Evolutionary conservation across 192 early-diverging fungal species (phyloP), one percentile per base, ranked within the genome.

Genomic region (Obelidium mucronatum): DNA sequence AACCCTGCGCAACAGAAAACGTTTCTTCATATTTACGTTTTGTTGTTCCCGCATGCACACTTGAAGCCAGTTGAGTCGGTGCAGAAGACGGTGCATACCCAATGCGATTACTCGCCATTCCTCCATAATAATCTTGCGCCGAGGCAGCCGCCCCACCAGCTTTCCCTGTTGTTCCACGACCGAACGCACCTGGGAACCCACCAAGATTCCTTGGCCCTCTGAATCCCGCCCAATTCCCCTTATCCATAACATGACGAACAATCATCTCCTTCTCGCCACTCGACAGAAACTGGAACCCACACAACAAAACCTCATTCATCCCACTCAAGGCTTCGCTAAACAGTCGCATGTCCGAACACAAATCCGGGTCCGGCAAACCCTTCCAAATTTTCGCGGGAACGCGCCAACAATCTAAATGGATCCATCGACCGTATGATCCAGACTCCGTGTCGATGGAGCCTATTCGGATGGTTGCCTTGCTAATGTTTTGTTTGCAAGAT

Each of bases 231-330:
- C 55, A 58, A 35, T 54, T 5, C 1, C 53, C 11, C 35, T 55
- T 55, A 31, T 72, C 69, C 51, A 72, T 72, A 5, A 55, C 33
- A 40, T 72, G 69, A 35, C 6, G 53, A 13, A 72, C 69, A 54
- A 58, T 26, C 1, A 15, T 19, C 11, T 22, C 69, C 54, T 59
- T 11, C 2, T 31, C 69, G 0, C 5, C 55, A 15, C 15, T 5
- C 31, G n/a, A 3, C 2, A 72, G 69, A 13, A 22, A 13, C 6
- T 35, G 15, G 54, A 72, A 72, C 17, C 69, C 69, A 51, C 69
- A 72, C 54, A 72, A 72, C 19, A 58, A 55, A 8, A 72, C 33
- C 40, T 58, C 69, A n/a, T 72, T 72, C 69, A 72, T 36, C 1
- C 28, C 15, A 22, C 24, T 24, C 1, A 72, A n/a, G 2, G 69